Percentiles rank a stretch among this genome's conserved stretches.
phyloP scores from a whole-genome alignment of 2,329 filamentous ascomycete genomes.

The Dothiorella sarmentorum region DNA sequence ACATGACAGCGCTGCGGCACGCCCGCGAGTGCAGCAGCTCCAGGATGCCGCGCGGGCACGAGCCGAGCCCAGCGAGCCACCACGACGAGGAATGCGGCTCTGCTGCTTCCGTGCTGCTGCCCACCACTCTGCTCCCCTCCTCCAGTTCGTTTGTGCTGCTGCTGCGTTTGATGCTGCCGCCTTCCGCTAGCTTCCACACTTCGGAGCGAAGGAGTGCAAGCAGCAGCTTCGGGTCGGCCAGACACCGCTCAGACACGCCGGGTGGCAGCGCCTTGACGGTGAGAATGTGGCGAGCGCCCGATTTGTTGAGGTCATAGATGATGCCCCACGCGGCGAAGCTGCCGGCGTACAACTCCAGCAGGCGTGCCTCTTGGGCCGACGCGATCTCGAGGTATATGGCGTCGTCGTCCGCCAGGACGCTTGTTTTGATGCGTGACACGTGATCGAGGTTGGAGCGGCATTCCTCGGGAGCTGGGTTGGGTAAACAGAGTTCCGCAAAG shows the following conservation, averaged over 20 bases:
- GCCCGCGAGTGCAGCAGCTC: conserved; percentile 74
- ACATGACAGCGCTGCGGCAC: conserved; percentile 81
- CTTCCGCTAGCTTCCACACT: conserved; percentile 62
- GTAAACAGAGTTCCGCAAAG: conserved; percentile 54
- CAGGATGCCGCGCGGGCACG: conserved; percentile 71
- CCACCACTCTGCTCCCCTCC: not conserved
- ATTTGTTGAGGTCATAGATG: conserved; percentile 50
- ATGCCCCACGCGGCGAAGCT: conserved; percentile 76
- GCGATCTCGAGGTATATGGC: conserved; percentile 65
- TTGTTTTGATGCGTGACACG: conserved; percentile 29
- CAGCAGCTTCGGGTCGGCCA: conserved; percentile 65
- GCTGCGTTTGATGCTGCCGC: not conserved
- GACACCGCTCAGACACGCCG: conserved; percentile 72
- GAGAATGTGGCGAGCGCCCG: conserved; percentile 32
- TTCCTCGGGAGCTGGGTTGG: conserved; percentile 5
- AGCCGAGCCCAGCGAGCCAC: conserved; percentile 60
- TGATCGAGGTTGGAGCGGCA: conserved; percentile 34
- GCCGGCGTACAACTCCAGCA: conserved; percentile 53
- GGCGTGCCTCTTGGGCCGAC: conserved; percentile 55
- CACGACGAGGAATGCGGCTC: conserved; percentile 5
- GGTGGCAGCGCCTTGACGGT: conserved; percentile 62
- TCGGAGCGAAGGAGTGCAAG: conserved; percentile 73
- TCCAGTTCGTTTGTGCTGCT: not conserved
- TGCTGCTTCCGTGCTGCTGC: too few species aligned
- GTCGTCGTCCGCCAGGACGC: conserved; percentile 48